Conservation (phyloP, 2,329 filamentous ascomycete genomes). For the Diaporthe nobilis region DNA sequence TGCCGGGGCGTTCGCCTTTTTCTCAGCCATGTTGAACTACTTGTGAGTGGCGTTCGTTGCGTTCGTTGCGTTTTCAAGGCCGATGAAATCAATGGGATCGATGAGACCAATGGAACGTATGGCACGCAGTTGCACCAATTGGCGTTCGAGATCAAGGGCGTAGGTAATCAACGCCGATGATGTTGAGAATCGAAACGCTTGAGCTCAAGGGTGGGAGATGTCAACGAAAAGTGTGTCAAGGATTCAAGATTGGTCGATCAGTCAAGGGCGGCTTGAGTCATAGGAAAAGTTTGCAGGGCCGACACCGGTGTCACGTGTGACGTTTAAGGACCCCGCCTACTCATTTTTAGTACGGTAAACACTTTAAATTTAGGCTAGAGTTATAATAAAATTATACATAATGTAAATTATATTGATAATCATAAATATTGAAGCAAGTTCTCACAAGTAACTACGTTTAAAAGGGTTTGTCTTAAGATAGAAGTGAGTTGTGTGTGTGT, state of each 20-base stretch:
- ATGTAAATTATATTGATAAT: too few species aligned
- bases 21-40: slow-evolving; percentile 40
- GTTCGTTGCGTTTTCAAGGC: slow-evolving; percentile 33
- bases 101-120: slow-evolving; percentile 33
- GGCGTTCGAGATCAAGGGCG: slow-evolving; percentile 32
- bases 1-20: slow-evolving; percentile 44
- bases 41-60: slow-evolving; percentile 25
- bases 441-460: too few species aligned
- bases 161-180: slow-evolving; percentile 22
- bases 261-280: slow-evolving; percentile 7
- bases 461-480: too few species aligned
- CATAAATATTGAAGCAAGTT: too few species aligned
- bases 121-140: slow-evolving; percentile 34
- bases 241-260: slow-evolving; percentile 11
- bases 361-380: too few species aligned
- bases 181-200: slow-evolving; percentile 24
- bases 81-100: slow-evolving; percentile 16
- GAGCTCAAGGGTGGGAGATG: slow-evolving; percentile 29
- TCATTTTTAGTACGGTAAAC: too few species aligned
- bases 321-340: too few species aligned
- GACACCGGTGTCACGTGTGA: too few species aligned
- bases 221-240: slow-evolving; percentile 26
- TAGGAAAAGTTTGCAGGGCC: not conserved
- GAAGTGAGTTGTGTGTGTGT: too few species aligned
- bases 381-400: too few species aligned